Evolutionary conservation across 2,329 filamentous ascomycete species (phyloP), one percentile per base, ranked within the genome.

Genomic region (Blumeriella jaapii): DNA sequence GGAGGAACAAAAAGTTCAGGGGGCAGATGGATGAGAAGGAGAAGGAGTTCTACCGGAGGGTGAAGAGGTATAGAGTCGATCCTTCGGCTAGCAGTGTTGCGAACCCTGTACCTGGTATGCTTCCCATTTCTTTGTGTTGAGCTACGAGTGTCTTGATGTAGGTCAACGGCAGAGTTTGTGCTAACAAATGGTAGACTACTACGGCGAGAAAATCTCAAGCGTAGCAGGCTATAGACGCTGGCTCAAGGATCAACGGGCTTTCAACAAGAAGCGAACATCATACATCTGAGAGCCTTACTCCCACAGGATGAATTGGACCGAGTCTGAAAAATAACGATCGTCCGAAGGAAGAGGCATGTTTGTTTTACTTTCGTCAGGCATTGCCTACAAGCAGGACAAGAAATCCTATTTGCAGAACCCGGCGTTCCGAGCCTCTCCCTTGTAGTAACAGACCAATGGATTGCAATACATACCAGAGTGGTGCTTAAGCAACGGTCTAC

Each of bases 171-270:
- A 16, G 12, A 7, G 17, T 6, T 6, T 26, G 83, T 94, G 1
- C 87, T 89, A 36, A 49, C 17, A 15, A 13, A 4, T 13, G 7
- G 6, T 31, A 27, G 91, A 98, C 58, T 98, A 94, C 62, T 98
- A 98, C 55, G 91, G 91, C 52, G 91, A 98, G 65, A 96, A 95
- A 70, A 94, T 98, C 52, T 83, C 82, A 33, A 94, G 86, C 52
- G 85, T 96, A 14, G 70, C 78, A 35, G 87, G 84, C 29, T 98
- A 96, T 60, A 69, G 91, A 53, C 79, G 85, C 59, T 98, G 91
- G 91, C 64, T 98, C 54, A 96, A 94, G 68, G 91, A 98, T 56
- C 91, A 96, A 67, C 71, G 89, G 44, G 89, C 87, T 7, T 98
- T 94, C 64, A 94, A 93, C 65, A 86, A 86, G 67, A 93, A 93